Conservation (phyloP, 1,284 basidiomycete species). For the Crucibulum parvulum region DNA sequence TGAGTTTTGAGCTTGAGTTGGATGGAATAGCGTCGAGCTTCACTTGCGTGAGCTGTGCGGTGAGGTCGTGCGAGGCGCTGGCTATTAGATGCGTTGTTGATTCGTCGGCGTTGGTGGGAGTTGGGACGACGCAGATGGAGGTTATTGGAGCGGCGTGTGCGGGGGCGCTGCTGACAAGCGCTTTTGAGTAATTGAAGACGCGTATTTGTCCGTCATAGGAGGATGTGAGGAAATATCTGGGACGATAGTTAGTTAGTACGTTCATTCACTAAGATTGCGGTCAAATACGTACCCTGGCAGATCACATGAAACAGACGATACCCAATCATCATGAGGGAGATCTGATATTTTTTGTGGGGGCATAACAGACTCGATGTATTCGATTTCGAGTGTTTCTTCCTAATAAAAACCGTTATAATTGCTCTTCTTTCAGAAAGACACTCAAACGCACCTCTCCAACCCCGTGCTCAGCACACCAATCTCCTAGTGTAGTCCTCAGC, state of each 20-base stretch:
- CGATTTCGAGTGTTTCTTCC: conserved; percentile 92
- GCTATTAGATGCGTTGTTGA: conserved; percentile 59
- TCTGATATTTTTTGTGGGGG: conserved; percentile 87
- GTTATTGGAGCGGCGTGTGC: conserved; percentile 77
- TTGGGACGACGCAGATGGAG: conserved; percentile 66
- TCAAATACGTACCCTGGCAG: conserved; percentile 59
- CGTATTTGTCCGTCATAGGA: conserved; percentile 85
- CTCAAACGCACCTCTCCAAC: conserved; percentile 65
- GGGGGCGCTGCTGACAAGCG: conserved; percentile 53
- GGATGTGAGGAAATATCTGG: conserved; percentile 74
- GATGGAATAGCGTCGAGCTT: conserved; percentile 34
- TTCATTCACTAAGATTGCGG: conserved; percentile 28
- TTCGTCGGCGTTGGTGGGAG: conserved; percentile 34
- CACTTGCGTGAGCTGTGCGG: conserved; percentile 69
- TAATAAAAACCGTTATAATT: conserved; percentile 32
- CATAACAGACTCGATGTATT: conserved; percentile 93
- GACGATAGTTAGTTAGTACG: not conserved
- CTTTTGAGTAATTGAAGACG: conserved; percentile 75
- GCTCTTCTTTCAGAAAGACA: not conserved
- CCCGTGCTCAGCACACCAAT: conserved; percentile 80
- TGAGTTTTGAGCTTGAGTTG: conserved; percentile 37
- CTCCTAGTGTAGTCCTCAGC: conserved; percentile 74
- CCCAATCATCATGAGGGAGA: conserved; percentile 94
- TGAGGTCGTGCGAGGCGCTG: conserved; percentile 86
- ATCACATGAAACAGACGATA: conserved; percentile 81